Evolutionary conservation across 2,329 filamentous ascomycete species (phyloP), one percentile per base, ranked within the genome.

Genomic region (Pyrenophora seminiperda): DNA sequence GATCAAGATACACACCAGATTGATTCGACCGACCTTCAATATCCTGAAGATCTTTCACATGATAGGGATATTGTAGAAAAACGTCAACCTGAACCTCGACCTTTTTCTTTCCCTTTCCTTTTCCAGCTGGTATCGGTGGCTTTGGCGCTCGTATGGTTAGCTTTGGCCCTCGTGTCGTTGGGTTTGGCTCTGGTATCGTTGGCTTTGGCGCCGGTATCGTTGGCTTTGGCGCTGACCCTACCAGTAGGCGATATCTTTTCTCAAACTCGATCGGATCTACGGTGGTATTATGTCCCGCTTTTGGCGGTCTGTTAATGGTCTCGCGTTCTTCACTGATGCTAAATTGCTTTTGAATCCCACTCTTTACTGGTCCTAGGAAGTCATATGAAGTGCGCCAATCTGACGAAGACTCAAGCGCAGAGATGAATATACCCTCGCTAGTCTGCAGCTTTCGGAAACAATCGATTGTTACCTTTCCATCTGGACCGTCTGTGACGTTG

Each of bases 121-220:
- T n/a, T n/a, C n/a, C n/a, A n/a, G n/a, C n/a, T n/a, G n/a, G n/a
- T n/a, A n/a, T n/a, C n/a, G n/a, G n/a, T 27, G 22, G 22, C 22
- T 7, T 9, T 27, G 24, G n/a, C n/a, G n/a, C n/a, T n/a, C n/a
- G n/a, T n/a, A 7, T 11, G 9, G 2, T 38, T 82, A 22, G 88
- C 78, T 53, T 84, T 85, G 1, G 89, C 89, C 20, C 87, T 88
- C 4, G 66, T 67, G 41, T 86, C 85, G 73, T 97, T 94, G 65
- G 95, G 89, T 59, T 97, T 92, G 1, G 88, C 84, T 33, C 97
- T 86, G 0, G 94, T 93, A 74, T 97, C 93, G 37, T 27, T 27
- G 5, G 22, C 22, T 27, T 7, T 7, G 5, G 7, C 4, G n/a
- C n/a, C n/a, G n/a, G n/a, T n/a, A n/a, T 10, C 10, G 22, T 10